These are phyloP conservation scores for Acarospora socialis DNA, from an alignment of 2,329 filamentous ascomycete genomes.

Conservation along the genomic window DNA sequence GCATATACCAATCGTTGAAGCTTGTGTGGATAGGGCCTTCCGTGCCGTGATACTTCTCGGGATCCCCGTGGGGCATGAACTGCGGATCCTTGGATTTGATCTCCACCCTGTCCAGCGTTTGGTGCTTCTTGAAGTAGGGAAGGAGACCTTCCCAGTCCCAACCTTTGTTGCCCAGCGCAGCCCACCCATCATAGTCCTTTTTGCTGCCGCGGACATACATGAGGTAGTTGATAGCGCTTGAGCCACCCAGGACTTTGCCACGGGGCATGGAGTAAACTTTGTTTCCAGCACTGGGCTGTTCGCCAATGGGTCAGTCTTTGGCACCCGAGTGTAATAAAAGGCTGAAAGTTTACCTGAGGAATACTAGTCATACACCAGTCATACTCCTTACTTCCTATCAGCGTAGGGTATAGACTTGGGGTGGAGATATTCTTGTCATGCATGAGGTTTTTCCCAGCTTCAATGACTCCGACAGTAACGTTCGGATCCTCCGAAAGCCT, in stretches of 20 bases:
- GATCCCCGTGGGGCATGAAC: conserved; percentile 19
- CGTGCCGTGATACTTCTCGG: conserved; percentile 16
- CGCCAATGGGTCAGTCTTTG: too few relatives aligned
- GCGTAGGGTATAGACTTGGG: too few relatives aligned
- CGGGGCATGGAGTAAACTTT: conserved; percentile 21
- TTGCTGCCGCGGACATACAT: conserved; percentile 22
- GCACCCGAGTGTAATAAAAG: too few relatives aligned
- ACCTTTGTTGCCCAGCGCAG: conserved; percentile 21
- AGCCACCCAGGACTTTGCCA: conserved; percentile 26
- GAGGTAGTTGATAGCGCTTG: conserved; percentile 26
- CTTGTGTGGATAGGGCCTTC: conserved; percentile 18
- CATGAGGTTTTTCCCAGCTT: conserved; percentile 25
- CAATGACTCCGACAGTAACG: conserved; percentile 31
- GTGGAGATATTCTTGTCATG: too few relatives aligned
- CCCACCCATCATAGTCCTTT: conserved; percentile 25
- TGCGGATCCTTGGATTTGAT: conserved; percentile 14
- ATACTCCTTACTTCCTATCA: too few relatives aligned
- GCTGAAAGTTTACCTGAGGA: too few relatives aligned
- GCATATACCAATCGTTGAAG: conserved; percentile 24
- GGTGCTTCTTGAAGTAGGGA: conserved; percentile 21
- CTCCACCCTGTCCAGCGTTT: conserved; percentile 16
- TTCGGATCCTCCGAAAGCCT: conserved; percentile 32
- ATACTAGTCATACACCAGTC: too few relatives aligned
- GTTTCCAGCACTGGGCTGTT: conserved; percentile 4
- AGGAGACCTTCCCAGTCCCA: conserved; percentile 22